A percentile compares a stretch with the other conserved stretches of the same genome.
Conservation (phyloP, 345 rosid species). For the Acer saccharum region DNA sequence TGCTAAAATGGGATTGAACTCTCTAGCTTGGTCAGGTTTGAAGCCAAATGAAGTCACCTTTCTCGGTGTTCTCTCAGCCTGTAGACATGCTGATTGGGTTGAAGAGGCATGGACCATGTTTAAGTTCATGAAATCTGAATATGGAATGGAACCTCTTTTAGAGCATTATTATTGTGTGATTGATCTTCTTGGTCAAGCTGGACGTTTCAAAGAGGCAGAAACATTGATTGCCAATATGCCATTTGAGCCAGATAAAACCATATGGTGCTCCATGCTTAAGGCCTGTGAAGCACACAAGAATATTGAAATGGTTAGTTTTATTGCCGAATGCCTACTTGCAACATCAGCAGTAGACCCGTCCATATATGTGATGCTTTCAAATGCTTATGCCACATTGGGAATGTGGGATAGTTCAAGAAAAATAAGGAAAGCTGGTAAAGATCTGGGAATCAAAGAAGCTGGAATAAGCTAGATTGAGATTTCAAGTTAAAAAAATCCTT, state of each 20-base stretch:
- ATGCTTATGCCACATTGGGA: slow-evolving; percentile 60
- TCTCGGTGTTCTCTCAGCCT: slow-evolving; percentile 67
- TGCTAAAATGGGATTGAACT: slow-evolving; percentile 44
- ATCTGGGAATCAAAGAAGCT: slow-evolving; percentile 51
- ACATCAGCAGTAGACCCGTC: slow-evolving; percentile 52
- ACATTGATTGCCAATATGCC: slow-evolving; percentile 58
- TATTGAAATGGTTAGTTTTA: slow-evolving; percentile 33
- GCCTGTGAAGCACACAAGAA: slow-evolving; percentile 67
- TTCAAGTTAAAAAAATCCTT: slow-evolving; percentile 19
- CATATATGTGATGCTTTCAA: slow-evolving; percentile 62
- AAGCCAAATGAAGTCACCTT: slow-evolving; percentile 75
- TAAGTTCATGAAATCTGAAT: slow-evolving; percentile 46
- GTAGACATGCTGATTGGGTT: slow-evolving; percentile 67
- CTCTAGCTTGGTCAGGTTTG: slow-evolving; percentile 46
- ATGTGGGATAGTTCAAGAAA: slow-evolving; percentile 64
- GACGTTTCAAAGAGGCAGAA: slow-evolving; percentile 49
- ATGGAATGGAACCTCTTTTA: slow-evolving; percentile 52
- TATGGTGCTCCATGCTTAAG: slow-evolving; percentile 68
- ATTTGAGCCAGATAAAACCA: slow-evolving; percentile 61
- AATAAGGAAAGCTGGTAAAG: slow-evolving; percentile 57
- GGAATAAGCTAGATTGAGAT: slow-evolving; percentile 70
- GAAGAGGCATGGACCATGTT: slow-evolving; percentile 55
- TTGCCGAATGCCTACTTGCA: slow-evolving; percentile 47
- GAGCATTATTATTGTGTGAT: slow-evolving; percentile 77
- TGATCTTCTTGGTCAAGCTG: slow-evolving; percentile 76